A percentile compares a stretch with the other conserved stretches of the same genome.
phyloP scores from a whole-genome alignment of 1,139 yeast genomes.

The Suhomyces ambrosiae region DNA sequence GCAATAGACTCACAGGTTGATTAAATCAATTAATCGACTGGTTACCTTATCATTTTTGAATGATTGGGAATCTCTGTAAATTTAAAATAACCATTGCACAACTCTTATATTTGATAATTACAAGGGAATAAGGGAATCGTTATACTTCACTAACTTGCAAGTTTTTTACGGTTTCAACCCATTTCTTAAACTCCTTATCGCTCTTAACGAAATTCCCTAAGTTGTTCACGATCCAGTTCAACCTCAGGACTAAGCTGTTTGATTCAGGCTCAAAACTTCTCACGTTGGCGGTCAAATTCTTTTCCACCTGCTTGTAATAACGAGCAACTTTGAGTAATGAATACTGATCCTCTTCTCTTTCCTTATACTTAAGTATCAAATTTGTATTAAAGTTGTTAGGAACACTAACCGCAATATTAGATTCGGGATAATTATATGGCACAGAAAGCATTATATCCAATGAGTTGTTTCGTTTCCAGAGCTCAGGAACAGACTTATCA shows the following conservation, averaged over 20 bases:
- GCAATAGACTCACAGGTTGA: too few relatives aligned
- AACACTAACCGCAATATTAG: constrained; percentile 21
- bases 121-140: too few relatives aligned
- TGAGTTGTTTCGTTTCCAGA: constrained; percentile 17
- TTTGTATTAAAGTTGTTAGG: constrained; percentile 29
- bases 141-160: neutral
- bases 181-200: constrained; percentile 18
- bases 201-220: constrained; percentile 26
- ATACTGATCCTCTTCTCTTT: constrained; percentile 11
- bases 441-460: constrained; percentile 22
- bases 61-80: too few relatives aligned
- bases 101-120: too few relatives aligned
- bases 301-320: constrained; percentile 25
- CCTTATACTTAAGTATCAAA: constrained; percentile 23
- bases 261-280: constrained; percentile 19
- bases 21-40: too few relatives aligned
- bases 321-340: constrained; percentile 20
- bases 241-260: constrained; percentile 23
- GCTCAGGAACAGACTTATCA: constrained; percentile 15
- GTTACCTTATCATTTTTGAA: too few relatives aligned
- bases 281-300: constrained; percentile 27
- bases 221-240: constrained; percentile 36
- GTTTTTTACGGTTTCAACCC: constrained; percentile 7
- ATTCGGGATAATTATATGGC: constrained; percentile 20
- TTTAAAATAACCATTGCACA: too few relatives aligned